phyloP scores from a whole-genome alignment of 2,329 filamentous ascomycete species.

The Epichloe baconii region DNA sequence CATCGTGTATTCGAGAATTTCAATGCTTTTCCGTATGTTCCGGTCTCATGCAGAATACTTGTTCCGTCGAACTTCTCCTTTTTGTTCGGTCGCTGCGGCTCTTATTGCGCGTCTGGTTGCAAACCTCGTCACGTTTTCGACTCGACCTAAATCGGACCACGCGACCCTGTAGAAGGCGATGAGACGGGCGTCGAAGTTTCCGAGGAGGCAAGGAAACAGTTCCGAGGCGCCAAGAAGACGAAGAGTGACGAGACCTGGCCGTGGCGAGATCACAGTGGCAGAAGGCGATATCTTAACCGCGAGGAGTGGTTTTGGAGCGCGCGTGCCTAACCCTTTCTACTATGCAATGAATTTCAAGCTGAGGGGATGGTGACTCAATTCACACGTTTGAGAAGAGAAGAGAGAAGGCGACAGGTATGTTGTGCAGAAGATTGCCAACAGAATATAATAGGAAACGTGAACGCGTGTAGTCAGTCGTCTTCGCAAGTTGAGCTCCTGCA shows the following conservation, averaged over 20 bases:
- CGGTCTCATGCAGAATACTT: not conserved
- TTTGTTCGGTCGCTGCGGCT: not conserved
- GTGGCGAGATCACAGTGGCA: not conserved
- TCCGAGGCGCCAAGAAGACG: not conserved
- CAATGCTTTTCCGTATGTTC: not conserved
- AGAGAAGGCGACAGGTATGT: not conserved
- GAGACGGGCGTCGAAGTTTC: too few relatives aligned
- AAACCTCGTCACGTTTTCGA: not conserved
- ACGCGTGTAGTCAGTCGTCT: not conserved
- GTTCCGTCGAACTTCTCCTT: not conserved
- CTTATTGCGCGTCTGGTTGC: not conserved
- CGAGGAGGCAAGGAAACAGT: too few relatives aligned
- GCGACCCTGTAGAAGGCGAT: not conserved
- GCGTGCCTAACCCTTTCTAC: not conserved
- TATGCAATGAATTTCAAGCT: not conserved
- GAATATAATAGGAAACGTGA: not conserved
- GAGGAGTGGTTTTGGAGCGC: not conserved
- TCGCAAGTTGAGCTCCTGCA: not conserved
- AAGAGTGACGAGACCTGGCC: not conserved
- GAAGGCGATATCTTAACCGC: not conserved
- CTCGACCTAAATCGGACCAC: not conserved
- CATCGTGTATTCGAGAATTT: constrained; percentile 25
- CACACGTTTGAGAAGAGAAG: not conserved
- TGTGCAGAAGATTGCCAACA: too few relatives aligned
- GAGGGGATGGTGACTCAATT: not conserved